Percentiles rank a stretch among this genome's conserved stretches.
These are phyloP conservation scores for Cryptococcus jaspeensis DNA, from an alignment of 1,284 basidiomycete species.

Conservation along the genomic window DNA sequence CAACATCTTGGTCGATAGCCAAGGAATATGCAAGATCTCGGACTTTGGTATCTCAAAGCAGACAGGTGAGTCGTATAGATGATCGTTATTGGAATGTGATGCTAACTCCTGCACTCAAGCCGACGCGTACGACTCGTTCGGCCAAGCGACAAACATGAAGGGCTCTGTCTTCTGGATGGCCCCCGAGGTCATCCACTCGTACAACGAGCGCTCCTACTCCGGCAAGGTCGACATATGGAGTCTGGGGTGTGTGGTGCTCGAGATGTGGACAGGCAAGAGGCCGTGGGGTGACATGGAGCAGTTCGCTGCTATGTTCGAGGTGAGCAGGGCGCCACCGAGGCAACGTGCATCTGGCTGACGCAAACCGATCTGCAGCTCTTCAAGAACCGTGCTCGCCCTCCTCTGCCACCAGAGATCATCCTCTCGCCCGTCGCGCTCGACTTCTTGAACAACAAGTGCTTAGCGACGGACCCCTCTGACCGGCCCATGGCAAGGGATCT, in stretches of 20 bases:
- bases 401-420: slow-evolving; percentile 77
- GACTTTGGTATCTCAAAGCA: slow-evolving; percentile 91
- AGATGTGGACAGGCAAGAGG: slow-evolving; percentile 94
- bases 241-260: slow-evolving; percentile 92
- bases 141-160: slow-evolving; percentile 79
- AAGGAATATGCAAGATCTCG: slow-evolving; percentile 94
- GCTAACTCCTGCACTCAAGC: slow-evolving; percentile 42
- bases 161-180: slow-evolving; percentile 99
- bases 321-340: slow-evolving; percentile 46
- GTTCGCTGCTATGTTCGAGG: slow-evolving; percentile 91
- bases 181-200: slow-evolving; percentile 73
- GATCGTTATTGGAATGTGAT: not conserved
- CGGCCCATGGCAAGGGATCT: slow-evolving; percentile 82
- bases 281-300: slow-evolving; percentile 91
- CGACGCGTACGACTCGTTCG: slow-evolving; percentile 78
- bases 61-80: slow-evolving; percentile 49
- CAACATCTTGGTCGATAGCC: slow-evolving; percentile 93
- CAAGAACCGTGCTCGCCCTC: slow-evolving; percentile 72
- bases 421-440: slow-evolving; percentile 75
- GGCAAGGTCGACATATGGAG: slow-evolving; percentile 99
- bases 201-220: slow-evolving; percentile 77
- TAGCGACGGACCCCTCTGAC: slow-evolving; percentile 82
- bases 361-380: slow-evolving; percentile 19
- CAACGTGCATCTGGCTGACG: not conserved
- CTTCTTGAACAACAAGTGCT: slow-evolving; percentile 83